phyloP scores from a whole-genome alignment of 2,329 filamentous ascomycete species.

The Alternaria sp. region DNA sequence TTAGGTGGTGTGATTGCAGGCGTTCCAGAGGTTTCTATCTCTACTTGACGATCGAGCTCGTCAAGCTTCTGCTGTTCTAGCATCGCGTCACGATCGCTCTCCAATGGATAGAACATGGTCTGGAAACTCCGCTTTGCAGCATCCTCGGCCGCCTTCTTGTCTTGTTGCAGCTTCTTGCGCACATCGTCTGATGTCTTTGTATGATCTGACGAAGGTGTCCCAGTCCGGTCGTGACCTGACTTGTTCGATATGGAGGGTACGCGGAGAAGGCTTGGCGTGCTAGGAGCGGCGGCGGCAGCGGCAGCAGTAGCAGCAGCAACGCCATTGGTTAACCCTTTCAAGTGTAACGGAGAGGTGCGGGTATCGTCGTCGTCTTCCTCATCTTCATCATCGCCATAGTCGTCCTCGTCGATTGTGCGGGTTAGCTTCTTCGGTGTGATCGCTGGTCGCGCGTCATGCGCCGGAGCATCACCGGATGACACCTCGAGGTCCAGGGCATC shows the following conservation, averaged over 20 bases:
- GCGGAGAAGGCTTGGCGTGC: constrained; percentile 69
- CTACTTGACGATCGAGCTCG: constrained; percentile 93
- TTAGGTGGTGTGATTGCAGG: constrained; percentile 59
- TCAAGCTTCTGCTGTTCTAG: constrained; percentile 96
- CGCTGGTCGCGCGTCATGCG: constrained; percentile 57
- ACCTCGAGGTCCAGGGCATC: constrained; percentile 39
- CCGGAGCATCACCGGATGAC: constrained; percentile 43
- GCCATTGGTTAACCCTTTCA: constrained; percentile 62
- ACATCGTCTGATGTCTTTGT: constrained; percentile 83
- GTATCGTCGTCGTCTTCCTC: constrained; percentile 59
- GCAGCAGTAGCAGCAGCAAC: constrained; percentile 62
- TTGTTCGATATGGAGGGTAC: constrained; percentile 72
- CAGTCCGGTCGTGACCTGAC: constrained; percentile 66
- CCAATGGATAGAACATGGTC: constrained; percentile 91
- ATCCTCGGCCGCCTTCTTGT: constrained; percentile 88
- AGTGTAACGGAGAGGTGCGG: constrained; percentile 59
- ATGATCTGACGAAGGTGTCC: constrained; percentile 63
- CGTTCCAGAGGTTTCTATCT: constrained; percentile 85
- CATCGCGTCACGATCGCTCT: constrained; percentile 96
- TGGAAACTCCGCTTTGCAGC: constrained; percentile 90
- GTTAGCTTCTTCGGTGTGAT: constrained; percentile 74
- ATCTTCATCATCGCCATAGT: constrained; percentile 82
- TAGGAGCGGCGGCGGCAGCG: constrained; percentile 63
- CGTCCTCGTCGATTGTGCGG: constrained; percentile 81
- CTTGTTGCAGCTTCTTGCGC: constrained; percentile 90